phyloP scores from a whole-genome alignment of 495 filamentous ascomycete genomes.

The Entonaema liquescens region DNA sequence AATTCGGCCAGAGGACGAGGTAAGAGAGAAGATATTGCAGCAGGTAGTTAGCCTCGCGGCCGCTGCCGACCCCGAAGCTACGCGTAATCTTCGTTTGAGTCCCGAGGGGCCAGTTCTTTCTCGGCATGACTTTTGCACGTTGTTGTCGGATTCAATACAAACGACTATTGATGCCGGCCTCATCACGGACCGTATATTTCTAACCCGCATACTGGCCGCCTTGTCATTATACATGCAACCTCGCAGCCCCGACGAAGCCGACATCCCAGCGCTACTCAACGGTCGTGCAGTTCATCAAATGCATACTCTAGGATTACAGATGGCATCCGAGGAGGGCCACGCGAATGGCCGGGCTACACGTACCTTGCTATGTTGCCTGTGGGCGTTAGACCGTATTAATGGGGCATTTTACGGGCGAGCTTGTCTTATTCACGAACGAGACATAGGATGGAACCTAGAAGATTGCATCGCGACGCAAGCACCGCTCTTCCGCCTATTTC shows the following conservation, averaged over 20 bases:
- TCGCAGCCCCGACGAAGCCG: conserved; percentile 43
- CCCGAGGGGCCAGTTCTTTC: conserved; percentile 35
- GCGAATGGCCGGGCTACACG: conserved; percentile 38
- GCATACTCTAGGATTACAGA: conserved; percentile 72
- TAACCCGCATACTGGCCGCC: conserved; percentile 44
- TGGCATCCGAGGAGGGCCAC: conserved; percentile 49
- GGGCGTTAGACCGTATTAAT: conserved; percentile 72
- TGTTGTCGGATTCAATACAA: conserved; percentile 47
- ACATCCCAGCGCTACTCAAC: conserved; percentile 44
- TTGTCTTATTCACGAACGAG: conserved; percentile 70
- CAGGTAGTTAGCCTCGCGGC: conserved; percentile 61
- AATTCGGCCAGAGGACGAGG: conserved; percentile 30
- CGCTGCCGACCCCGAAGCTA: conserved; percentile 56
- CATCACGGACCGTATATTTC: conserved; percentile 44
- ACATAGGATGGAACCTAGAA: conserved; percentile 66
- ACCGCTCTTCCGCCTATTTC: conserved; percentile 57
- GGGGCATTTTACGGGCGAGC: conserved; percentile 71
- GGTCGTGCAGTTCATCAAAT: conserved; percentile 64
- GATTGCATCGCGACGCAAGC: conserved; percentile 54
- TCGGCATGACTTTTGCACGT: conserved; percentile 50
- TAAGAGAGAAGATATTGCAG: conserved; percentile 48
- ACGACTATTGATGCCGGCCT: conserved; percentile 47
- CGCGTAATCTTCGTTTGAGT: conserved; percentile 43
- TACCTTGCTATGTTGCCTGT: conserved; percentile 72
- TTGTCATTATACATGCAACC: conserved; percentile 50